A percentile compares a stretch with the other conserved stretches of the same genome.
These are phyloP conservation scores for Cutaneotrichosporon cutaneum DNA, from an alignment of 1,284 basidiomycete species.

Conservation along the genomic window DNA sequence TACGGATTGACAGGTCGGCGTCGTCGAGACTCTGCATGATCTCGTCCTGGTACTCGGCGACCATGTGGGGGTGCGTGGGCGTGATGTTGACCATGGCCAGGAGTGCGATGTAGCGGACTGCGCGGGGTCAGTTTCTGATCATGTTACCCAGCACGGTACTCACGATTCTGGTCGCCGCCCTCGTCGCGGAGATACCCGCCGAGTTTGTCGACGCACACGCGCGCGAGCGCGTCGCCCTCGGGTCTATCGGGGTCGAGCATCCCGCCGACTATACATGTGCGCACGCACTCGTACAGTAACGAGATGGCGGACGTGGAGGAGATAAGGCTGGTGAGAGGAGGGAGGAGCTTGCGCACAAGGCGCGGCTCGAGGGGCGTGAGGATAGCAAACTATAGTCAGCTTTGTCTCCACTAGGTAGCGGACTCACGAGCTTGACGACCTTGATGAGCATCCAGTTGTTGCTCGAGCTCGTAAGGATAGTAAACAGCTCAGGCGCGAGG, in stretches of 20 bases:
- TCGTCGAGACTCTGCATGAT: conserved; percentile 89
- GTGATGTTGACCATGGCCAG: conserved; percentile 95
- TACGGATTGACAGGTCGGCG: conserved; percentile 89
- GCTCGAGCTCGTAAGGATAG: conserved; percentile 85
- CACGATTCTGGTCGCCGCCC: conserved; percentile 82
- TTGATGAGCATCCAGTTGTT: conserved; percentile 99
- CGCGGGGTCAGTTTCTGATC: background rate
- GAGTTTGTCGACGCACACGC: conserved; percentile 88
- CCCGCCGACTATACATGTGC: conserved; percentile 94
- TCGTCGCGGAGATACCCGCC: conserved; percentile 86
- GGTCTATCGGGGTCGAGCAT: conserved; percentile 77
- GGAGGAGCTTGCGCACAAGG: conserved; percentile 87
- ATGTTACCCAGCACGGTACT: conserved; percentile 22
- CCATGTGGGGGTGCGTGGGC: conserved; percentile 83
- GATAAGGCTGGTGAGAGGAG: conserved; percentile 91
- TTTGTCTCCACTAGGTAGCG: too few species aligned
- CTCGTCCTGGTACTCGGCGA: conserved; percentile 88
- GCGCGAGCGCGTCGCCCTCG: conserved; percentile 74
- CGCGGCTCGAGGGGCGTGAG: conserved; percentile 88
- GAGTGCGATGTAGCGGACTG: conserved; percentile 95
- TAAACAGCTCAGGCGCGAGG: conserved; percentile 89
- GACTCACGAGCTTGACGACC: conserved; percentile 84
- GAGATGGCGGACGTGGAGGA: conserved; percentile 94
- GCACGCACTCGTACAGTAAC: conserved; percentile 94
- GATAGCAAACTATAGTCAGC: conserved; percentile 70